These are phyloP conservation scores for Talaromyces liani DNA, from an alignment of 495 filamentous ascomycete species.

Conservation along the genomic window DNA sequence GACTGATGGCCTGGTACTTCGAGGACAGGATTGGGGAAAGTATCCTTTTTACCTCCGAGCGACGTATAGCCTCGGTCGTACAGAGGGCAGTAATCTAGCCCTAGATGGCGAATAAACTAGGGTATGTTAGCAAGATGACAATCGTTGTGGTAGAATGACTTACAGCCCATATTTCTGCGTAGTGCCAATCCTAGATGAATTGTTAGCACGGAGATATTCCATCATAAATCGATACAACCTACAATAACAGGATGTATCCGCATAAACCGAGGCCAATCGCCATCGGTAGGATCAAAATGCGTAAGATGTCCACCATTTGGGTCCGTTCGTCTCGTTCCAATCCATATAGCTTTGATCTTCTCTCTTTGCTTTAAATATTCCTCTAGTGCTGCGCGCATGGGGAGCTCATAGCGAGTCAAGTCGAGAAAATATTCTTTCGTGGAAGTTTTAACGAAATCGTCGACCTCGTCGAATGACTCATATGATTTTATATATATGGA, in stretches of 20 bases:
- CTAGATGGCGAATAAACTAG: conserved; percentile 74
- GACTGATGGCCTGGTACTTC: conserved; percentile 29
- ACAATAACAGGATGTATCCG: conserved; percentile 91
- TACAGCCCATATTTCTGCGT: conserved; percentile 86
- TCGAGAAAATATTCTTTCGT: conserved; percentile 62
- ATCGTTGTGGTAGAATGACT: conserved; percentile 26
- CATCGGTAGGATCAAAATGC: conserved; percentile 80
- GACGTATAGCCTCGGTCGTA: conserved; percentile 85
- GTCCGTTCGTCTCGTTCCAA: conserved; percentile 87
- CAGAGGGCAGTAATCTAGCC: conserved; percentile 71
- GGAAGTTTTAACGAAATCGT: conserved; percentile 68
- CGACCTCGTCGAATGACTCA: conserved; percentile 77
- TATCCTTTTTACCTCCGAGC: conserved; percentile 84
- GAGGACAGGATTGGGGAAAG: conserved; percentile 78
- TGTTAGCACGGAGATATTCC: background rate
- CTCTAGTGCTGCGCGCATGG: conserved; percentile 47
- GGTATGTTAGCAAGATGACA: background rate
- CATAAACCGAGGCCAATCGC: conserved; percentile 89
- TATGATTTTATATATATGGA: conserved; percentile 81
- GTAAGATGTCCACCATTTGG: conserved; percentile 74
- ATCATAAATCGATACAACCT: conserved; percentile 56
- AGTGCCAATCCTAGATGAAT: conserved; percentile 69
- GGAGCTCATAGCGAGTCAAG: conserved; percentile 66
- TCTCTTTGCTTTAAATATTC: conserved; percentile 59
- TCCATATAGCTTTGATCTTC: conserved; percentile 73